These are phyloP conservation scores for Pilaira anomala DNA, from an alignment of 192 early-diverging fungal genomes.

Conservation along the genomic window DNA sequence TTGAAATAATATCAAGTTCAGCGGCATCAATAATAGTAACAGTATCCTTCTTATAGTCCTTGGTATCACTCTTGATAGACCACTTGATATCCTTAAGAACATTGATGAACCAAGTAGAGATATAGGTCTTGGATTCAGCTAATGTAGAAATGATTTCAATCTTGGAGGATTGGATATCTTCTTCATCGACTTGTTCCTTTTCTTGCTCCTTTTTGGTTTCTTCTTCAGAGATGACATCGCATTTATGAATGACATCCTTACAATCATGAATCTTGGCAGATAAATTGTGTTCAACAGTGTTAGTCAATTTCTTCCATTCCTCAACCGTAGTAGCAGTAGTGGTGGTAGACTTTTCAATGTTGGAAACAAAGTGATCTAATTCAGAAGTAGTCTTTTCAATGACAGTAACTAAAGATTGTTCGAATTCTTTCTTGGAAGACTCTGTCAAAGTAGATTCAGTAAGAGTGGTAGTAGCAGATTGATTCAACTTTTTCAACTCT, in stretches of 20 bases:
- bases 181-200: neutral
- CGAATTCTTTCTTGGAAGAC: neutral
- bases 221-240: neutral
- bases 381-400: conserved; percentile 14
- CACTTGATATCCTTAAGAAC: conserved; percentile 2
- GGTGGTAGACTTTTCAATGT: neutral
- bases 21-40: conserved; percentile 5
- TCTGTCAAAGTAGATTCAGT: neutral
- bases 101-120: conserved; percentile 11
- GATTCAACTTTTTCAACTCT: neutral
- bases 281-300: neutral
- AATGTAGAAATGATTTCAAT: neutral
- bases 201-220: neutral
- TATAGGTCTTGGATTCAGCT: neutral
- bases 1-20: conserved; percentile 5
- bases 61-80: neutral
- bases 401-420: neutral
- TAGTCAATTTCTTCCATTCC: conserved; percentile 11
- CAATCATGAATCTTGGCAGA: neutral
- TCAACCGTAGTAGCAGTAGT: neutral
- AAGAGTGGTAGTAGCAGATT: neutral
- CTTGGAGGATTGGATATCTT: neutral
- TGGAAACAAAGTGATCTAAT: neutral
- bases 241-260: neutral
- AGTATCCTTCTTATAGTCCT: neutral